A percentile compares a stretch with the other conserved stretches of the same genome.
Conservation (phyloP, 2,329 filamentous ascomycete species). For the Conoideocrella luteorostrata region DNA sequence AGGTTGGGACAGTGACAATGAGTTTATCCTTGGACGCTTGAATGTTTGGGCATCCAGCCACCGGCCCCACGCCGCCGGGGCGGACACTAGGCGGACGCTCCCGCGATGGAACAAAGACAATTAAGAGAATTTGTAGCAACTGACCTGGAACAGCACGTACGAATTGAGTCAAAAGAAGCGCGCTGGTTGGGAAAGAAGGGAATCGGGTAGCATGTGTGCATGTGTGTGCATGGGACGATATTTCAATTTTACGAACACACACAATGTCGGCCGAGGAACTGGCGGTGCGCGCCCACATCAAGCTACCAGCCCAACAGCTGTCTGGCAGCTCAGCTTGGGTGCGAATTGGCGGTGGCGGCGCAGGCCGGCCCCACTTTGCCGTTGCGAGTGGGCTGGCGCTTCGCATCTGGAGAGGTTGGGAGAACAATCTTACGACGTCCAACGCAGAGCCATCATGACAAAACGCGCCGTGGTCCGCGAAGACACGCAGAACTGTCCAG, state of each 20-base stretch:
- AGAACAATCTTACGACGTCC: no score
- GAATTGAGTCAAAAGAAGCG: background rate
- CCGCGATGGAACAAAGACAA: background rate
- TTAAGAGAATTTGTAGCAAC: background rate
- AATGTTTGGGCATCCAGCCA: constrained; percentile 7
- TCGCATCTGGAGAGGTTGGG: constrained; percentile 8
- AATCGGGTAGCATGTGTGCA: background rate
- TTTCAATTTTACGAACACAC: background rate
- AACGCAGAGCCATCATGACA: no score
- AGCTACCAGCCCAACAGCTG: background rate
- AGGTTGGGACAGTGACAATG: constrained; percentile 17
- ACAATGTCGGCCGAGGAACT: background rate
- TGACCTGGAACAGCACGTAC: background rate
- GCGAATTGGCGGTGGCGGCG: constrained; percentile 7
- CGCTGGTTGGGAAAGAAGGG: background rate
- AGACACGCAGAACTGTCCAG: no score
- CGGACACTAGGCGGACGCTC: constrained; percentile 5
- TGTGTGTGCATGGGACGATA: background rate
- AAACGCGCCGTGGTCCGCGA: no score
- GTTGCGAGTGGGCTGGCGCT: background rate
- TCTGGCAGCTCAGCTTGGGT: constrained; percentile 1
- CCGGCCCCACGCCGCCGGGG: constrained; percentile 10
- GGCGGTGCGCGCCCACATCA: background rate
- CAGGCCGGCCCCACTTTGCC: constrained; percentile 6
- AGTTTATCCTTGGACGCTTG: no score